These are phyloP conservation scores for Funneliformis geosporum DNA, from an alignment of 192 early-diverging fungal genomes.

Conservation along the genomic window DNA sequence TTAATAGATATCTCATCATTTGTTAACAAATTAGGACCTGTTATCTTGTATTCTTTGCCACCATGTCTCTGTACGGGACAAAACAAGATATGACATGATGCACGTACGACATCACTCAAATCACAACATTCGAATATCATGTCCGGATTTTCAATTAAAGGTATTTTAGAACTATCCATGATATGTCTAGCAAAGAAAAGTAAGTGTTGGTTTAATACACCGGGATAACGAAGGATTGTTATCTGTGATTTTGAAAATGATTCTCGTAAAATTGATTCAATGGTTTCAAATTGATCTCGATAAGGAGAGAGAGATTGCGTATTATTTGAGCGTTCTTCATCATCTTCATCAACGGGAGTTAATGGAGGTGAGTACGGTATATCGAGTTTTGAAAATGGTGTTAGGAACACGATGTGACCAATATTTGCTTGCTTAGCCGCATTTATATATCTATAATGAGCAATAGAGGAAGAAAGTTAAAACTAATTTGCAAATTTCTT, in stretches of 20 bases:
- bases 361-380: neutral
- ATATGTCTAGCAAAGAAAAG: neutral
- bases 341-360: neutral
- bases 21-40: slow-evolving; percentile 1
- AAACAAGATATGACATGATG: neutral
- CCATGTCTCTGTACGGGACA: slow-evolving; percentile 3
- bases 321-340: neutral
- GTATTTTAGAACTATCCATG: neutral
- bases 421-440: slow-evolving; percentile 13
- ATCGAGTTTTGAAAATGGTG: slow-evolving; percentile 8
- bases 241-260: neutral
- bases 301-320: neutral
- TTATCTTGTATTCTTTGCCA: slow-evolving; percentile 19
- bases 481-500: neutral
- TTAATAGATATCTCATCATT: slow-evolving; percentile 1
- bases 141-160: neutral
- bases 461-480: neutral
- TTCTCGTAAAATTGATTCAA: neutral
- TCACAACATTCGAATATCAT: slow-evolving; percentile 14
- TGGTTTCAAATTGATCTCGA: slow-evolving; percentile 6
- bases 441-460: slow-evolving; percentile 2
- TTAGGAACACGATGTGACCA: slow-evolving; percentile 6
- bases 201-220: slow-evolving; percentile 10
- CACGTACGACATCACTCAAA: neutral
- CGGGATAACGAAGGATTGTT: slow-evolving; percentile 8